A percentile compares a stretch with the other conserved stretches of the same genome.
Conservation (phyloP, 306 rosid genomes). For the Chamaecrista fasciculata region DNA sequence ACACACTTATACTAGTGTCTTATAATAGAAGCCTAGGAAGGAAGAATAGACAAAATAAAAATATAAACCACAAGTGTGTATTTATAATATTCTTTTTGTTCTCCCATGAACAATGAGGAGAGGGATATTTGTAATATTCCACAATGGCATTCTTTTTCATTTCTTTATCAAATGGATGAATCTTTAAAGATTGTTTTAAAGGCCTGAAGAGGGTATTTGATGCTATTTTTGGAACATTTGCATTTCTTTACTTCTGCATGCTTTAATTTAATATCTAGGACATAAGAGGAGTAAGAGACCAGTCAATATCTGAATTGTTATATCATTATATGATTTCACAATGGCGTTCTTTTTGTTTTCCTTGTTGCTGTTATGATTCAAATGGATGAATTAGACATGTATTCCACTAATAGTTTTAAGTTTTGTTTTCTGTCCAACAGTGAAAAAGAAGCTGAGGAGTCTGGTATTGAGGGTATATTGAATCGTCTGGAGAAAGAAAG, state of each 20-base stretch:
- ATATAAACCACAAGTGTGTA: no score
- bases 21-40: no score
- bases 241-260: background rate
- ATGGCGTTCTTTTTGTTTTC: background rate
- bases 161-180: no score
- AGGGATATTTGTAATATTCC: no score
- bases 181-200: no score
- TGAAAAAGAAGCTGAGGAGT: slow-evolving; percentile 45
- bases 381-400: slow-evolving; percentile 17
- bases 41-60: no score
- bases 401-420: background rate
- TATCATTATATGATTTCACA: background rate
- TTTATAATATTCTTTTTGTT: no score
- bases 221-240: slow-evolving; percentile 18
- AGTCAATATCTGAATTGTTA: background rate
- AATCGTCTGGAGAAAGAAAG: slow-evolving; percentile 77
- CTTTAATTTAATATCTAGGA: slow-evolving; percentile 5
- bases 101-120: no score
- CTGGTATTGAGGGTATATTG: slow-evolving; percentile 91
- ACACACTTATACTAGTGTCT: no score
- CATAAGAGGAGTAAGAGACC: background rate
- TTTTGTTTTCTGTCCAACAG: slow-evolving; percentile 40
- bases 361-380: background rate
- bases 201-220: background rate
- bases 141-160: no score